phyloP scores from a whole-genome alignment of 2,329 filamentous ascomycete species.

The Cercospora nicotianae region DNA sequence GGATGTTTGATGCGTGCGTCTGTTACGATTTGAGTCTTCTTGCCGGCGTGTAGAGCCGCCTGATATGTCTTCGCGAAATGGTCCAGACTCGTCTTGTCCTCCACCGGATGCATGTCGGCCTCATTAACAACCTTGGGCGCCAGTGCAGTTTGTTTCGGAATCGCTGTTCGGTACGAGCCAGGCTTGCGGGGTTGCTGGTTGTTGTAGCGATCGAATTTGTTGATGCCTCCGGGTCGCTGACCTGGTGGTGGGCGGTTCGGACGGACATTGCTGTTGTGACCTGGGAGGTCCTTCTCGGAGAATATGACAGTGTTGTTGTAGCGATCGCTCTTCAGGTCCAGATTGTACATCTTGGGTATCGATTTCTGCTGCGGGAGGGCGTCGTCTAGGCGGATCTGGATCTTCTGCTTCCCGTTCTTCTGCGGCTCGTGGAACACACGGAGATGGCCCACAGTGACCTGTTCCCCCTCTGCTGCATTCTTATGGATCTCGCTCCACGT shows the following conservation, averaged over 20 bases:
- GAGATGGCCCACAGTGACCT: constrained; percentile 73
- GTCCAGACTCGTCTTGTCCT: constrained; percentile 67
- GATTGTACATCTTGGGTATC: constrained; percentile 84
- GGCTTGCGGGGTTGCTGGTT: constrained; percentile 27
- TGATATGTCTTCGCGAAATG: constrained; percentile 41
- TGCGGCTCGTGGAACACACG: constrained; percentile 43
- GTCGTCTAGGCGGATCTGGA: constrained; percentile 66
- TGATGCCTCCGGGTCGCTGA: constrained; percentile 28
- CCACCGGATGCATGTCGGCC: constrained; percentile 67
- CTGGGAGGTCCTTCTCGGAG: constrained; percentile 86
- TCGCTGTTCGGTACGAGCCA: constrained; percentile 35
- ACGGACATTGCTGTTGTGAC: constrained; percentile 39
- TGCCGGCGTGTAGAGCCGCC: constrained; percentile 45
- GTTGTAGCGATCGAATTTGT: constrained; percentile 27
- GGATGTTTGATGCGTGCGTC: constrained; percentile 20
- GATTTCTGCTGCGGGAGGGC: constrained; percentile 66
- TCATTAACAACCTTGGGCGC: constrained; percentile 73
- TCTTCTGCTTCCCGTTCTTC: constrained; percentile 44
- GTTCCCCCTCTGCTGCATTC: constrained; percentile 52
- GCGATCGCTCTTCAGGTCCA: constrained; percentile 67
- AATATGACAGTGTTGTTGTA: constrained; percentile 89
- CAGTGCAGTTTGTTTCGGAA: constrained; percentile 73
- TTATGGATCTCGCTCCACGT: constrained; percentile 74
- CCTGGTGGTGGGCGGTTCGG: constrained; percentile 13
- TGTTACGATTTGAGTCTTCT: constrained; percentile 50